A percentile compares a stretch with the other conserved stretches of the same genome.
Evolutionary conservation across 225 moss, liverwort and hornwort species (phyloP).

Genomic region (Marchantia paleacea): DNA sequence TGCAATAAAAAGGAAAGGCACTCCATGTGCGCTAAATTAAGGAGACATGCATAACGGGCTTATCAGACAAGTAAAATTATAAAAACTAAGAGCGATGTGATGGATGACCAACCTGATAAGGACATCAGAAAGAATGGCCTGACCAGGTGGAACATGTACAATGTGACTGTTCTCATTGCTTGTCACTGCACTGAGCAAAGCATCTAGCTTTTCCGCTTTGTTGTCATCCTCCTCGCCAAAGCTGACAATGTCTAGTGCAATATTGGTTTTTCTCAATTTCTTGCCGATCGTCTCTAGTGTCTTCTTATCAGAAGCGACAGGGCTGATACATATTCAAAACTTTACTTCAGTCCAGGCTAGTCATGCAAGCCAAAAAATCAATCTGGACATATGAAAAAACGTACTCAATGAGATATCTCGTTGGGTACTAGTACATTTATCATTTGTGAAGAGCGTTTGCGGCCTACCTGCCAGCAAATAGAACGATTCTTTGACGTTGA

Average conservation of each 20-base stretch:
- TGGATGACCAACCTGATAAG: conserved; percentile 66
- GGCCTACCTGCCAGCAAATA: conserved; percentile 89
- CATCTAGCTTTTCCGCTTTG: conserved; percentile 85
- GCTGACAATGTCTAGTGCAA: conserved; percentile 94
- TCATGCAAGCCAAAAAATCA: not conserved
- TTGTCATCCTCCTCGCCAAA: conserved; percentile 94
- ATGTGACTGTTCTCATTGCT: conserved; percentile 95
- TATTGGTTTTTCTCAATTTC: conserved; percentile 93
- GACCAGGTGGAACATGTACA: conserved; percentile 80
- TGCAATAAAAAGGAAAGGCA: not conserved
- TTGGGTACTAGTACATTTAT: not conserved
- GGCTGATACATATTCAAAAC: conserved; percentile 47
- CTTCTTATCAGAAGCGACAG: conserved; percentile 83
- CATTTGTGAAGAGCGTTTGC: not conserved
- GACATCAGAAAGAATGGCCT: conserved; percentile 76
- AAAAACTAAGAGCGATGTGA: not conserved
- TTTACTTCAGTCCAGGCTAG: not conserved
- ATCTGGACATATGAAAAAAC: no score
- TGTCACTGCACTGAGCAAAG: conserved; percentile 71
- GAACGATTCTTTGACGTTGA: conserved; percentile 90
- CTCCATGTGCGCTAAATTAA: not conserved
- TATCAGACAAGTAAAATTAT: not conserved
- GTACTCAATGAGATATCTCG: not conserved
- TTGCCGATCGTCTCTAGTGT: conserved; percentile 92
- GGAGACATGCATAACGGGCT: not conserved